Conservation (phyloP, 345 rosid species). For the Euphorbia peplus region DNA sequence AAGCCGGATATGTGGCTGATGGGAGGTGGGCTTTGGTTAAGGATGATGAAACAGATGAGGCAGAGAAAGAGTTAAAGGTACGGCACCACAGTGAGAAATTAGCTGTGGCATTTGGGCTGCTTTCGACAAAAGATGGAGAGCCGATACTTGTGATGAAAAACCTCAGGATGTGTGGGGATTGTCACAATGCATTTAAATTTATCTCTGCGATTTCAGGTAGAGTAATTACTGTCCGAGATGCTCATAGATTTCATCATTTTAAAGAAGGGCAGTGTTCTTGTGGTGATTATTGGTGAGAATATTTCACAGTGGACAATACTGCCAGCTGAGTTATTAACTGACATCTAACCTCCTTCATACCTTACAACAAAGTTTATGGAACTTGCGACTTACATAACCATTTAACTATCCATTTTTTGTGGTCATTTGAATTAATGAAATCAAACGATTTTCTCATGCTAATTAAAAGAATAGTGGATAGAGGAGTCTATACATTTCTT, state of each 20-base stretch:
- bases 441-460: no score
- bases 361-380: no score
- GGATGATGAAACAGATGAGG: conserved; percentile 48
- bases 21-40: conserved; percentile 64
- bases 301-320: not conserved
- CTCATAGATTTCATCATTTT: conserved; percentile 73
- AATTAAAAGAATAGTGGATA: no score
- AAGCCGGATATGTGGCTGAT: conserved; percentile 71
- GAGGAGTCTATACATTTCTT: no score
- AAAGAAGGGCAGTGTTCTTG: conserved; percentile 71
- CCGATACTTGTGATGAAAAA: conserved; percentile 74
- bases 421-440: no score
- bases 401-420: no score
- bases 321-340: not conserved
- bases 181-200: conserved; percentile 76
- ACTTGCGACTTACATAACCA: no score
- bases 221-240: conserved; percentile 69
- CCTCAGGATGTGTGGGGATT: conserved; percentile 85
- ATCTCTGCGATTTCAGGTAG: conserved; percentile 57
- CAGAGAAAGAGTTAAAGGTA: conserved; percentile 59
- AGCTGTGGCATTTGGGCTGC: conserved; percentile 80
- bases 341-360: not conserved
- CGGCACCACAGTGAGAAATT: conserved; percentile 87
- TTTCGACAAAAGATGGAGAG: conserved; percentile 59
- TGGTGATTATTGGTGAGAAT: conserved; percentile 72